These are phyloP conservation scores for Pulveroboletus sp. DNA, from an alignment of 1,284 basidiomycete species.

Conservation along the genomic window DNA sequence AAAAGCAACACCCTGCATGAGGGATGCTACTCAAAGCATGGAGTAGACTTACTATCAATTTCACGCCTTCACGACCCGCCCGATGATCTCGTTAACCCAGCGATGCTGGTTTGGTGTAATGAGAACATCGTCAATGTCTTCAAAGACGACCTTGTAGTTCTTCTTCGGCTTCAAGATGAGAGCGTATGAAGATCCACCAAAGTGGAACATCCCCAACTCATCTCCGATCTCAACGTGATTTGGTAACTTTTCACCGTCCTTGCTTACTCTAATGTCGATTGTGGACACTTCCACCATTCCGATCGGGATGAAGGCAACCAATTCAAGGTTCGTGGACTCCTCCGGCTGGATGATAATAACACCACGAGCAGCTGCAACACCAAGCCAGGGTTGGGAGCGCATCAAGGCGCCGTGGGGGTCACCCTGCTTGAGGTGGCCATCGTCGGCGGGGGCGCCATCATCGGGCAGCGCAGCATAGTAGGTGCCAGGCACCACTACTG, in stretches of 20 bases:
- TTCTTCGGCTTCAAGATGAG: slow-evolving; percentile 39
- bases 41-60: neutral
- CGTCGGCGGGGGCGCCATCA: slow-evolving; percentile 1
- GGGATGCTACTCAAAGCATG: neutral
- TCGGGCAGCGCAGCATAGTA: slow-evolving; percentile 45
- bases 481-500: slow-evolving; percentile 46
- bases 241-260: too few species aligned
- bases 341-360: slow-evolving; percentile 48
- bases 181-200: slow-evolving; percentile 49
- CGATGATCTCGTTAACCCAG: slow-evolving; percentile 8
- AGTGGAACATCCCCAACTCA: slow-evolving; percentile 52
- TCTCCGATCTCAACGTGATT: slow-evolving; percentile 39
- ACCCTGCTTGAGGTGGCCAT: slow-evolving; percentile 18
- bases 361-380: neutral
- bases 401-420: slow-evolving; percentile 41
- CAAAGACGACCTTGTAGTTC: neutral
- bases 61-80: neutral
- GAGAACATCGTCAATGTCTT: neutral
- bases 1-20: neutral
- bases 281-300: slow-evolving; percentile 61
- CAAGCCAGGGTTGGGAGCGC: slow-evolving; percentile 30
- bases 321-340: neutral
- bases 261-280: slow-evolving; percentile 5
- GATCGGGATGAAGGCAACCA: slow-evolving; percentile 53
- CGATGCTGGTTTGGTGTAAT: slow-evolving; percentile 3